phyloP scores from a whole-genome alignment of 805 yeast species.

The Yarrowia hollandica region DNA sequence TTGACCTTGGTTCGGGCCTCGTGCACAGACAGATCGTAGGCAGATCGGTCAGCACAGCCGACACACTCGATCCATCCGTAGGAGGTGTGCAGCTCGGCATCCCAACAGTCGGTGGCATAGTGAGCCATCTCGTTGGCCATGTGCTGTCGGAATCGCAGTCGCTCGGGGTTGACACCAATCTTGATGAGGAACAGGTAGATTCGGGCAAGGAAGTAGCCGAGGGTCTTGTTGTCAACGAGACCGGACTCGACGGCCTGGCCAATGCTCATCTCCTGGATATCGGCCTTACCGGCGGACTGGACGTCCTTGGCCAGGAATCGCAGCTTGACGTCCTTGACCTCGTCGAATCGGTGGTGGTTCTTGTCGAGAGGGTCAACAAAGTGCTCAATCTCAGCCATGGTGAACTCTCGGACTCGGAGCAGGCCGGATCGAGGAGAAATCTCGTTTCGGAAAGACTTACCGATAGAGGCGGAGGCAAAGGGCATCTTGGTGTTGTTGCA shows the following conservation, averaged over 20 bases:
- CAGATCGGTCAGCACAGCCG: conserved; percentile 99
- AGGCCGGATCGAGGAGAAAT: conserved; percentile 98
- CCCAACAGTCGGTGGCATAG: conserved; percentile 99
- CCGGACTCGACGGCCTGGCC: conserved; percentile 89
- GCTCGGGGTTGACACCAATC: conserved; percentile 83
- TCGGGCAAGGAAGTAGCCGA: conserved; percentile 95
- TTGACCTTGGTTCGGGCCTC: conserved; percentile 93
- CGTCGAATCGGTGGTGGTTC: conserved; percentile 74
- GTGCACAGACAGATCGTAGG: conserved; percentile 95
- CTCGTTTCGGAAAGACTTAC: conserved; percentile 98
- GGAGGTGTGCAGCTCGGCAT: conserved; percentile 91
- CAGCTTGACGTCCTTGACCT: conserved; percentile 70
- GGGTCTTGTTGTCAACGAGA: conserved; percentile 93
- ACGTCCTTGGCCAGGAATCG: conserved; percentile 81
- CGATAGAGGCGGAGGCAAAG: conserved; percentile 98
- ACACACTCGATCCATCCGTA: conserved; percentile 99
- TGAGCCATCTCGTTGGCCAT: conserved; percentile 99
- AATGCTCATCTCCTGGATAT: conserved; percentile 60
- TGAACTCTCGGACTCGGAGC: conserved; percentile 95
- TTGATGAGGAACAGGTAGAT: conserved; percentile 79
- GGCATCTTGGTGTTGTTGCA: conserved; percentile 97
- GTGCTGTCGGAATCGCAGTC: conserved; percentile 96
- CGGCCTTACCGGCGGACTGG: conserved; percentile 83
- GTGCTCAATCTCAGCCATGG: conserved; percentile 99
- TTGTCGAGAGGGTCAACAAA: conserved; percentile 92